Evolutionary conservation across 1,284 basidiomycete genomes (phyloP).

Genomic region (Fomitopsis pinicola): DNA sequence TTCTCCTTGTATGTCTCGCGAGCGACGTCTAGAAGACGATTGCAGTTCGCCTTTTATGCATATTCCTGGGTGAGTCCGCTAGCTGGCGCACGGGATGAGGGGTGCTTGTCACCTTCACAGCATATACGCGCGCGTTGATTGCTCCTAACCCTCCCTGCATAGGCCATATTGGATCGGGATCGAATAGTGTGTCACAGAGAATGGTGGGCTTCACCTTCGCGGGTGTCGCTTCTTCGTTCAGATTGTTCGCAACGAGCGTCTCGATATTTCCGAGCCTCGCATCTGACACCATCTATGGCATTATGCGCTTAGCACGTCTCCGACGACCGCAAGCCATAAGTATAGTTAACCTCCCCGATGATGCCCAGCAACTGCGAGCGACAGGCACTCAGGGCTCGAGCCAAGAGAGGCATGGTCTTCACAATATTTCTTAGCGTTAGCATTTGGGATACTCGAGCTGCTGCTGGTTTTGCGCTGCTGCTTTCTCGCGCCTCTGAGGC

Average conservation of each 20-base stretch:
- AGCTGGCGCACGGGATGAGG: background rate
- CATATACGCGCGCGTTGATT: constrained; percentile 77
- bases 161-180: background rate
- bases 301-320: background rate
- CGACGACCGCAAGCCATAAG: too few species aligned
- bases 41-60: constrained; percentile 58
- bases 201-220: constrained; percentile 44
- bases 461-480: constrained; percentile 57
- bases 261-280: constrained; percentile 63
- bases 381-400: constrained; percentile 55
- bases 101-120: constrained; percentile 59
- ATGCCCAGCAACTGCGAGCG: constrained; percentile 58
- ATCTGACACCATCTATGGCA: constrained; percentile 64
- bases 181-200: constrained; percentile 2
- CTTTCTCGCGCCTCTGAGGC: constrained; percentile 53
- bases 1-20: constrained; percentile 92
- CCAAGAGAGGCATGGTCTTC: constrained; percentile 56
- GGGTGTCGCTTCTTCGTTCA: constrained; percentile 68
- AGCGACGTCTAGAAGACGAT: constrained; percentile 86
- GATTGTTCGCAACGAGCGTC: constrained; percentile 47
- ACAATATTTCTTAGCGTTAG: constrained; percentile 71
- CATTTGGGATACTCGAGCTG: constrained; percentile 71
- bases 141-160: constrained; percentile 62
- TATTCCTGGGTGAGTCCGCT: background rate
- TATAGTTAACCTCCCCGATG: constrained; percentile 45